Evolutionary conservation across 768 basidiomycete species (phyloP).

Genomic region (Amanita fuliginea): DNA sequence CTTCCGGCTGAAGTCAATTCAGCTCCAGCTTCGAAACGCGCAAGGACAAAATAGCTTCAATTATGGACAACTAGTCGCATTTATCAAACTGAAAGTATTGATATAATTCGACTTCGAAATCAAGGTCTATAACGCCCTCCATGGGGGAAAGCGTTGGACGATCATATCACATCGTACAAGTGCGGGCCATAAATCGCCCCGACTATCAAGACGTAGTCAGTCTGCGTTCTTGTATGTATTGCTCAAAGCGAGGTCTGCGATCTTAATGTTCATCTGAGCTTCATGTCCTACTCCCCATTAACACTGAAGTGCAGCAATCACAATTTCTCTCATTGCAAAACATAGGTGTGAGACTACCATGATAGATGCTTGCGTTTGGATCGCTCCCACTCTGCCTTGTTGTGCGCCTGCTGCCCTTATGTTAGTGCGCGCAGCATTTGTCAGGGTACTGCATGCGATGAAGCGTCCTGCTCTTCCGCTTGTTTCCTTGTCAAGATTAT

Average conservation of each 20-base stretch:
- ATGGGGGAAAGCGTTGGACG: background rate
- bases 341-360: background rate
- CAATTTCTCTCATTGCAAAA: background rate
- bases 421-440: conserved; percentile 28
- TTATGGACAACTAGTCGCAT: background rate
- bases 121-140: background rate
- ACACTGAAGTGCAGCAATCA: background rate
- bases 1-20: conserved; percentile 12
- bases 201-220: background rate
- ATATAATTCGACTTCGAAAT: conserved; percentile 7
- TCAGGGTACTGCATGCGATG: conserved; percentile 42
- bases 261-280: background rate
- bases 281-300: background rate
- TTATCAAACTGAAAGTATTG: conserved; percentile 12
- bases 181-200: background rate
- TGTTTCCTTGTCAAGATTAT: conserved; percentile 24
- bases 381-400: conserved; percentile 24
- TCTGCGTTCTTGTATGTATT: background rate
- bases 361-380: conserved; percentile 13
- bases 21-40: conserved; percentile 27
- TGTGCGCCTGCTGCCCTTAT: background rate
- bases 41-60: conserved; percentile 22
- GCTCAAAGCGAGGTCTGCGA: background rate
- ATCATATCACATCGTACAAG: background rate
- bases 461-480: conserved; percentile 33